Base-by-base conservation (phyloP, 164 flowering plant genomes). In the Cinnamomum micranthum region DNA sequence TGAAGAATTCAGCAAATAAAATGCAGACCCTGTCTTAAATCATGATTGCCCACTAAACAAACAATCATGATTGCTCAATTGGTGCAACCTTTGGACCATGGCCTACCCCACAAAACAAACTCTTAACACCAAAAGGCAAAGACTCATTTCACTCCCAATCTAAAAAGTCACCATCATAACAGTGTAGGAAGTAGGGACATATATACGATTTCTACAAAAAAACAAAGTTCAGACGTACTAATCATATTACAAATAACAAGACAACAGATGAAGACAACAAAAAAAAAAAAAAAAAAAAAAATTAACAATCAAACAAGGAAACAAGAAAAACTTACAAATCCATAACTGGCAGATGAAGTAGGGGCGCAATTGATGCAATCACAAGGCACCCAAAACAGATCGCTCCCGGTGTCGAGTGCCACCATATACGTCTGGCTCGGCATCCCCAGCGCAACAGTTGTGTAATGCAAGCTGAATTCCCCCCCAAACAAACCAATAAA, bases 401-500 rank as follows among this genome's bases (percentile, higher is more conserved):
- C 88, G 67, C 98, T 95, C 23, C 97, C 99, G 0, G 97, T 95
- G 76, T 92, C 99, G 6, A 95, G 91, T 31, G 99, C 97, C 81
- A 94, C 99, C 50, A 94, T 69, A 77, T 84, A 95, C 31, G 75
- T 81, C 66, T 81, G 17, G 47, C 85, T 78, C 41, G 99, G 99
- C 17, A 95, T 90, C 62, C 99, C 99, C 62, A 95, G 80, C 0
- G 95, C 78, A 35, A 95, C 89, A 74, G 84, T 81, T 14, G 93
- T 86, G 70, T 93, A 95, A 78, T 92, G 89, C 83, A 95, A 85
- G 65, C 99, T 95, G 96, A 64, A 81, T 81, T 62, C 71, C 65
- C 33, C 33, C 50, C 35, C 55, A 68, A 65, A 52, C 35, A 69
- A 25, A 71, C 60, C 60, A 15, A 55, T 4, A 4, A 15, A 55